A percentile compares a stretch with the other conserved stretches of the same genome.
phyloP scores from a whole-genome alignment of 2,329 filamentous ascomycete genomes.

The Lasiodiplodia citricola region DNA sequence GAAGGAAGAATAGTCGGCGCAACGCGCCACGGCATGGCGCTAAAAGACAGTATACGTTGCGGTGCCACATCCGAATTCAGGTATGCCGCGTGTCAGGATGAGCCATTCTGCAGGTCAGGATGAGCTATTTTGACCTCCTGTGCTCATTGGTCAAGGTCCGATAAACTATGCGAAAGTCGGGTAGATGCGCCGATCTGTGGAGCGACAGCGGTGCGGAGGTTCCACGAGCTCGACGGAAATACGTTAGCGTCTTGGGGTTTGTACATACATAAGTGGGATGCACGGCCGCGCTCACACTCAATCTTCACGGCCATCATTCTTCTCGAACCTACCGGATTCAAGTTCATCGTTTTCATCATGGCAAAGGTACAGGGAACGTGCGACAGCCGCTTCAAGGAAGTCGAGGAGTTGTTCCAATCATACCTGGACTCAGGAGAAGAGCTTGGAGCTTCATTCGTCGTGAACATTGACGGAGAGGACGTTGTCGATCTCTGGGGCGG shows the following conservation, averaged over 20 bases:
- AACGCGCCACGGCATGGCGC: no score
- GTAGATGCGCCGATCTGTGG: neutral
- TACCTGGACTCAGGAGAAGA: conserved; percentile 48
- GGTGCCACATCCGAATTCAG: no score
- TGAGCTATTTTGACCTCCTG: neutral
- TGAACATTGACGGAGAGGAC: conserved; percentile 49
- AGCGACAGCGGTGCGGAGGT: neutral
- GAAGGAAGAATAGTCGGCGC: no score
- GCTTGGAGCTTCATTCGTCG: conserved; percentile 51
- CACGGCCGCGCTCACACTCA: no score
- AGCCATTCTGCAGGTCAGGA: neutral
- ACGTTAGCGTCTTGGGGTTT: no score
- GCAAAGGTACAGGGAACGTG: conserved; percentile 42
- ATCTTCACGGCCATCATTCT: no score
- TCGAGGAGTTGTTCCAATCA: conserved; percentile 43
- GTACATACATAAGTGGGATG: no score
- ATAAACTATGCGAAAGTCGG: neutral
- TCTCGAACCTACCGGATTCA: no score
- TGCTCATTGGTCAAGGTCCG: neutral
- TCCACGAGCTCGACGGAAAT: neutral
- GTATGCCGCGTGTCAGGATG: no score
- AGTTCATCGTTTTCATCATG: neutral
- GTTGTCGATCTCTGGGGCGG: conserved; percentile 56
- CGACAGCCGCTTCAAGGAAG: conserved; percentile 43
- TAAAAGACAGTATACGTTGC: no score